These are phyloP conservation scores for Dioscorea alata DNA, from an alignment of 106 monocot genomes.

Conservation along the genomic window DNA sequence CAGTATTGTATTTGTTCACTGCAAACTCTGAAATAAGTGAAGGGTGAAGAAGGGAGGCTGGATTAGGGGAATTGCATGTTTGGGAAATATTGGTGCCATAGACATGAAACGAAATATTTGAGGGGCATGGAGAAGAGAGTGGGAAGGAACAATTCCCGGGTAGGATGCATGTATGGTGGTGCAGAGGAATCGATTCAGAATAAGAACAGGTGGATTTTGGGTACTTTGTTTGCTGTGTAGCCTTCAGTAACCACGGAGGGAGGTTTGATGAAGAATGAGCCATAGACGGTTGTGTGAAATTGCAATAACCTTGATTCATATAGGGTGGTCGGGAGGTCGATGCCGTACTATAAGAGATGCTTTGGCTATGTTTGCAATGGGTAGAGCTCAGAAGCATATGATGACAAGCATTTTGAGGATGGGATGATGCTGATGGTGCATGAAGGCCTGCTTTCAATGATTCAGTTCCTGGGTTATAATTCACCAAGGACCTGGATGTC, in stretches of 20 bases:
- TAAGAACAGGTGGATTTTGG: constrained; percentile 10
- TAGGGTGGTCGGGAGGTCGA: constrained; percentile 10
- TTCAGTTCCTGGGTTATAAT: constrained; percentile 1
- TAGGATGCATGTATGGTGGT: constrained; percentile 3
- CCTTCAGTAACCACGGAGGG: constrained; percentile 33
- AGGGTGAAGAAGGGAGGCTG: constrained; percentile 15
- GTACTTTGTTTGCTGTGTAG: constrained; percentile 11
- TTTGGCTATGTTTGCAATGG: constrained; percentile 23
- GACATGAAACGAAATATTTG: constrained; percentile 20
- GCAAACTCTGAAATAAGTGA: constrained; percentile 6
- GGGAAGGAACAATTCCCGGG: constrained; percentile 7
- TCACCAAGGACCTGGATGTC: not conserved
- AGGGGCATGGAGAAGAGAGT: constrained; percentile 7
- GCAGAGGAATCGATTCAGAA: constrained; percentile 7
- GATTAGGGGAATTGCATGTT: constrained; percentile 2
- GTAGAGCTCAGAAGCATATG: constrained; percentile 14
- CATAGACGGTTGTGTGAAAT: constrained; percentile 4
- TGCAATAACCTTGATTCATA: constrained; percentile 5
- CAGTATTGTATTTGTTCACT: constrained; percentile 3
- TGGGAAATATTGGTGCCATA: constrained; percentile 5
- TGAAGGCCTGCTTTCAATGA: constrained; percentile 10
- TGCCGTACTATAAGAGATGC: constrained; percentile 8
- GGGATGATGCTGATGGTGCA: not conserved
- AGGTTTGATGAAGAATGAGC: constrained; percentile 13
- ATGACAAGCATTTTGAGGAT: constrained; percentile 6